phyloP scores from a whole-genome alignment of 345 rosid species.

The Chamaenerion angustifolium region DNA sequence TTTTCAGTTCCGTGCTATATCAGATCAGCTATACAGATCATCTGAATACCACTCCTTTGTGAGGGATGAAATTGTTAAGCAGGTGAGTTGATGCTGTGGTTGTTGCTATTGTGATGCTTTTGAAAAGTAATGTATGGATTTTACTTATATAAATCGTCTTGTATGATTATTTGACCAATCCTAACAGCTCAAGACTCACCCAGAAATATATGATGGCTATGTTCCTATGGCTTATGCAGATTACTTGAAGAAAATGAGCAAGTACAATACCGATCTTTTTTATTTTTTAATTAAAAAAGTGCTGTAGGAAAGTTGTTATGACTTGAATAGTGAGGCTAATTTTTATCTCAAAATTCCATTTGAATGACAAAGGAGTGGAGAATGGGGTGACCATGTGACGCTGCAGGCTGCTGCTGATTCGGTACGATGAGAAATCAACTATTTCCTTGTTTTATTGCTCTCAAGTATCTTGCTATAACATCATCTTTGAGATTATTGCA shows the following conservation, averaged over 20 bases:
- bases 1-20: slow-evolving; percentile 67
- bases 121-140: background rate
- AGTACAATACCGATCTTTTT: slow-evolving; percentile 9
- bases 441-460: too few relatives aligned
- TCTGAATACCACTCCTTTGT: slow-evolving; percentile 58
- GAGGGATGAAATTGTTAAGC: slow-evolving; percentile 54
- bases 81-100: slow-evolving; percentile 25
- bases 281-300: background rate
- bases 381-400: slow-evolving; percentile 68
- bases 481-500: too few relatives aligned
- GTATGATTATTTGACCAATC: slow-evolving; percentile 5
- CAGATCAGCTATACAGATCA: slow-evolving; percentile 84
- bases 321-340: background rate
- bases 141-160: background rate
- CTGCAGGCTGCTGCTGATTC: slow-evolving; percentile 66
- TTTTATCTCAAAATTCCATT: background rate
- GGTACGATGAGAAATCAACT: slow-evolving; percentile 11
- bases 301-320: background rate
- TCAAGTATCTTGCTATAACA: too few relatives aligned
- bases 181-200: slow-evolving; percentile 30
- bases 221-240: slow-evolving; percentile 45
- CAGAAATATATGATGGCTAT: slow-evolving; percentile 33
- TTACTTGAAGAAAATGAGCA: slow-evolving; percentile 51
- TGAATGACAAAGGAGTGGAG: slow-evolving; percentile 27
- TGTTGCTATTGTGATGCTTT: background rate